These are phyloP conservation scores for Brassica nigra DNA, from an alignment of 345 rosid genomes.

Conservation along the genomic window DNA sequence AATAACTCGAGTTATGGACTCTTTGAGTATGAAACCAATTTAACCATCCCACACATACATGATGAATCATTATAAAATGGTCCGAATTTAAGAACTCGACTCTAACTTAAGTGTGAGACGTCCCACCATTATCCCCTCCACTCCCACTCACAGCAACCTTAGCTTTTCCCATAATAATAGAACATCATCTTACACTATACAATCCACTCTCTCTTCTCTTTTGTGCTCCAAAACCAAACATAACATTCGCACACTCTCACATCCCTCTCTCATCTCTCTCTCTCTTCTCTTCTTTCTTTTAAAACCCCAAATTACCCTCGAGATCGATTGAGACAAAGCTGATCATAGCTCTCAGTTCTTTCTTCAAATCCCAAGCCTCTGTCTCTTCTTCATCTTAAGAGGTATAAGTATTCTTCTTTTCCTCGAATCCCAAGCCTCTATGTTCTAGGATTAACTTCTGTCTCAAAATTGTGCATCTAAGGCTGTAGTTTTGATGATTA, in stretches of 20 bases:
- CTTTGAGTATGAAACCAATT: constrained; percentile 27
- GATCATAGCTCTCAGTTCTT: constrained; percentile 19
- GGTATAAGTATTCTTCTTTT: constrained; percentile 12
- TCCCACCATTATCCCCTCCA: constrained; percentile 59
- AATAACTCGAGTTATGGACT: constrained; percentile 22
- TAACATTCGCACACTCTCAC: constrained; percentile 22
- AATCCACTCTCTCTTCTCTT: constrained; percentile 32
- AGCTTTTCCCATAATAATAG: constrained; percentile 62
- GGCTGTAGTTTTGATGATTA: constrained; percentile 12
- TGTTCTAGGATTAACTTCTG: constrained; percentile 1
- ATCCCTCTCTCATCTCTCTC: not conserved
- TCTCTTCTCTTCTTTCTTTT: not conserved
- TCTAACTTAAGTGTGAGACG: constrained; percentile 50
- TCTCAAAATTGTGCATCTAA: not conserved
- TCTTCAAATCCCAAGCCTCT: constrained; percentile 28
- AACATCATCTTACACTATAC: constrained; percentile 44
- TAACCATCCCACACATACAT: constrained; percentile 23
- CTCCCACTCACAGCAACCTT: constrained; percentile 48
- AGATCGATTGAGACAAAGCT: constrained; percentile 22
- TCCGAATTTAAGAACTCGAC: constrained; percentile 21
- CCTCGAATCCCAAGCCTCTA: not conserved
- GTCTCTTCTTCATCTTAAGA: constrained; percentile 9
- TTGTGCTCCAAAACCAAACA: constrained; percentile 41
- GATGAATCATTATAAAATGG: constrained; percentile 3
- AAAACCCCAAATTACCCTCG: not conserved